phyloP scores from a whole-genome alignment of 2,329 filamentous ascomycete species.

The Microcera coccophila region DNA sequence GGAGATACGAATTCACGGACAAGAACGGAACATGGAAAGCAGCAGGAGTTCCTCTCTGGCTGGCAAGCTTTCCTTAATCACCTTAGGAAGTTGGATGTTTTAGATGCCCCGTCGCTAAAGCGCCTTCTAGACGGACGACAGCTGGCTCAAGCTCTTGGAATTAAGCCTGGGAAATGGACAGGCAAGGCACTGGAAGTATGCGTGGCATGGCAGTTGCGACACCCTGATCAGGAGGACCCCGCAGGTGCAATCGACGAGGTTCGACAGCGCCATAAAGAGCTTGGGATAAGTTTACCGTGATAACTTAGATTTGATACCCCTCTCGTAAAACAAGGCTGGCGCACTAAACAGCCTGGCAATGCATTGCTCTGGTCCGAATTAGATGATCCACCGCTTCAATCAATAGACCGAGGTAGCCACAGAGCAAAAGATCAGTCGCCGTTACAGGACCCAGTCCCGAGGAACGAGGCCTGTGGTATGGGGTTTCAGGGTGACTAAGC shows the following conservation, averaged over 20 bases:
- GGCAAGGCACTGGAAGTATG: constrained; percentile 72
- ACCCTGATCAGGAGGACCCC: constrained; percentile 63
- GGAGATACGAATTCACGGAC: neutral
- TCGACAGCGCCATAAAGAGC: constrained; percentile 45
- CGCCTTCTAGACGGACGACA: constrained; percentile 70
- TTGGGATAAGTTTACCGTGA: no score
- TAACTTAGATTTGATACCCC: no score
- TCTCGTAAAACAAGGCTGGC: no score
- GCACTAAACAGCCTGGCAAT: no score
- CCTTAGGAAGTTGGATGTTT: constrained; percentile 50
- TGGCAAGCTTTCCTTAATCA: constrained; percentile 58
- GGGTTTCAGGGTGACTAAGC: no score
- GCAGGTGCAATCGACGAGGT: constrained; percentile 59
- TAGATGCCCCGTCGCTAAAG: constrained; percentile 56
- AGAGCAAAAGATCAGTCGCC: no score
- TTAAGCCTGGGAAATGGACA: constrained; percentile 82
- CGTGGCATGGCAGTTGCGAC: constrained; percentile 82
- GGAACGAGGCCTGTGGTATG: no score
- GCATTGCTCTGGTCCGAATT: no score
- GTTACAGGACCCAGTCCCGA: no score
- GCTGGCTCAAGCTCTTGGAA: constrained; percentile 63
- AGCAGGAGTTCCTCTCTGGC: constrained; percentile 42
- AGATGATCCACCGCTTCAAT: no score
- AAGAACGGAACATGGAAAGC: constrained; percentile 27
- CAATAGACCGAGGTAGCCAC: no score